Evolutionary conservation across 768 basidiomycete genomes (phyloP).

Genomic region (Rhizopogon vulgaris): DNA sequence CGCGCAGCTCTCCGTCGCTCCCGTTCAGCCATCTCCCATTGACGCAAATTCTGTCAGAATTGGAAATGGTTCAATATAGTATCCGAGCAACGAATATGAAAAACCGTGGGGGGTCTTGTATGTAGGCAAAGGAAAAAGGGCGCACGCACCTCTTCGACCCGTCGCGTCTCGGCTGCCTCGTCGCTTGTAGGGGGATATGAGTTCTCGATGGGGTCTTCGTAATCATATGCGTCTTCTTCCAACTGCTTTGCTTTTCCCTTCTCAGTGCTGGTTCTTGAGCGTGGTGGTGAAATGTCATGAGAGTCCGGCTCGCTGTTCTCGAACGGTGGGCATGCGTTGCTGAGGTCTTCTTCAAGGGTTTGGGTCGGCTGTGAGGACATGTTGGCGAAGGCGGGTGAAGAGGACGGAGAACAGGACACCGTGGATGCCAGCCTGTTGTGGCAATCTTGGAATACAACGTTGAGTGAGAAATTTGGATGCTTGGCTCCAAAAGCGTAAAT

Average conservation of each 20-base stretch:
- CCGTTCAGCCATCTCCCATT: conserved; percentile 75
- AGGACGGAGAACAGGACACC: conserved; percentile 11
- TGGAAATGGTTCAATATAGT: neutral
- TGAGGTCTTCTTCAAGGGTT: conserved; percentile 42
- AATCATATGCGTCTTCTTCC: conserved; percentile 16
- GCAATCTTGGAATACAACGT: neutral
- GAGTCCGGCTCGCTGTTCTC: conserved; percentile 21
- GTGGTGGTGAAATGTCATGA: conserved; percentile 18
- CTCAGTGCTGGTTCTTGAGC: conserved; percentile 16
- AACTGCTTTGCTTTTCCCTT: conserved; percentile 29
- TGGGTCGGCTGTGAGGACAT: conserved; percentile 12
- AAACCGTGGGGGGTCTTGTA: neutral
- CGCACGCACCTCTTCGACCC: conserved; percentile 61
- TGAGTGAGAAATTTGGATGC: conserved; percentile 1
- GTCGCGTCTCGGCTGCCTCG: conserved; percentile 59
- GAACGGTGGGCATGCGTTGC: conserved; percentile 27
- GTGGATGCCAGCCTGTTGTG: conserved; percentile 8
- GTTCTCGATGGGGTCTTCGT: conserved; percentile 20
- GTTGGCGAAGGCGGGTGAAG: conserved; percentile 34
- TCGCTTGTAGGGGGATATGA: conserved; percentile 65
- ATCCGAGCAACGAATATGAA: conserved; percentile 4
- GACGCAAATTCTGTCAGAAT: conserved; percentile 54
- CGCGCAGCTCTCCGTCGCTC: conserved; percentile 69
- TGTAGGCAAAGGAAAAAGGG: neutral
- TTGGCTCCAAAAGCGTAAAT: neutral